Percentiles rank a stretch among this genome's conserved stretches.
Evolutionary conservation across 352 stramenopile species (phyloP).

Genomic region (Phytophthora agathidicida): DNA sequence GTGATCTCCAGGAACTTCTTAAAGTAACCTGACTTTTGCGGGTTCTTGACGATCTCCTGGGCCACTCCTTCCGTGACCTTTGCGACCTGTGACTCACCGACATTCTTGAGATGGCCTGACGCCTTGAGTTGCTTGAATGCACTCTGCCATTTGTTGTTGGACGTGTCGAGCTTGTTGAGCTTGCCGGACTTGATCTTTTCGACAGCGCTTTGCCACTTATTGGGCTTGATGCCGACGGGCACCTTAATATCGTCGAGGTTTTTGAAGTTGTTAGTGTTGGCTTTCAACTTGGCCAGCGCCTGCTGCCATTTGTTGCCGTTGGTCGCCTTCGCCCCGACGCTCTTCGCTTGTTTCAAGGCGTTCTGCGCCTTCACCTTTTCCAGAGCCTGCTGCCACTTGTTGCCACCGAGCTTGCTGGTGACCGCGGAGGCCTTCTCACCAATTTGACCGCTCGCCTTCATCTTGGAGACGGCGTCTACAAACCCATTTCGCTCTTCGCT

Average conservation of each 20-base stretch:
- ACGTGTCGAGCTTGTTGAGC: background rate
- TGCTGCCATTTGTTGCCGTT: too few relatives aligned
- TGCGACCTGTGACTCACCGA: background rate
- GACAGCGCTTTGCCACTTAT: background rate
- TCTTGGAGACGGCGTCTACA: background rate
- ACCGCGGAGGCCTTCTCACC: background rate
- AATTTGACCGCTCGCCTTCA: background rate
- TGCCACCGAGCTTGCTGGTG: background rate
- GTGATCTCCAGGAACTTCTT: conserved; percentile 8
- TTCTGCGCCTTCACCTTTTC: too few relatives aligned
- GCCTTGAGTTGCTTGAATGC: conserved; percentile 3
- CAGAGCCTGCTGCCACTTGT: background rate
- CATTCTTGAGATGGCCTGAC: background rate
- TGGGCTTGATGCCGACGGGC: background rate
- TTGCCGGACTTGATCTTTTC: background rate
- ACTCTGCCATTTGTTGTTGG: conserved; percentile 1
- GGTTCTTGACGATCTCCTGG: conserved; percentile 1
- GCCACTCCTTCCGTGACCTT: conserved; percentile 11
- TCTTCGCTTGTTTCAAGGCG: background rate
- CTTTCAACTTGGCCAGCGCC: background rate
- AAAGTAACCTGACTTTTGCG: conserved; percentile 9
- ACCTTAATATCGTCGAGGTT: background rate
- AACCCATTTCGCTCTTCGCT: background rate
- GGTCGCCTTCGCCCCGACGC: background rate
- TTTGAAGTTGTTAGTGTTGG: background rate